phyloP scores from a whole-genome alignment of 768 basidiomycete species.

The Boletus rubescentipes region DNA sequence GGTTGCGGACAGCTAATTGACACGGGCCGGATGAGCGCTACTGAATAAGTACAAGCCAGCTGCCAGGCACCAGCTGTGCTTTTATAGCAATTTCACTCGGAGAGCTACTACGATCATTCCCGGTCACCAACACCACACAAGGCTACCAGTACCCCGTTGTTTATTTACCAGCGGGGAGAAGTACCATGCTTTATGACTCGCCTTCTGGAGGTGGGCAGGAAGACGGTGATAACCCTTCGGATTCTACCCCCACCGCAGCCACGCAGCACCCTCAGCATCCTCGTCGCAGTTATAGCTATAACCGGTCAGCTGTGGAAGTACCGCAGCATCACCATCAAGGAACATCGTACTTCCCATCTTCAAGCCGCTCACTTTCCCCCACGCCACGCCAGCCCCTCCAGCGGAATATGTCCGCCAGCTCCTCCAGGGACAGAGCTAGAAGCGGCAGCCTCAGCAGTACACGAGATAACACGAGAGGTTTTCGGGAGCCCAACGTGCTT shows the following conservation, averaged over 20 bases:
- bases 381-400: conserved; percentile 43
- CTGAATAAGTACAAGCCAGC: no score
- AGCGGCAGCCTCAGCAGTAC: conserved; percentile 66
- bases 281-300: conserved; percentile 52
- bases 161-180: neutral
- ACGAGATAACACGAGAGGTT: conserved; percentile 44
- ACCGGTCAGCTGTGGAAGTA: conserved; percentile 56
- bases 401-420: conserved; percentile 52
- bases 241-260: conserved; percentile 43
- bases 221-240: conserved; percentile 38
- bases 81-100: neutral
- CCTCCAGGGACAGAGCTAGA: conserved; percentile 48
- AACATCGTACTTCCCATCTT: conserved; percentile 59
- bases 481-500: conserved; percentile 43
- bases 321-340: conserved; percentile 65
- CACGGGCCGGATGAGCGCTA: no score
- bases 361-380: conserved; percentile 45
- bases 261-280: conserved; percentile 27
- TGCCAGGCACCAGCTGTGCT: neutral
- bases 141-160: neutral
- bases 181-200: conserved; percentile 12
- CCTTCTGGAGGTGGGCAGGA: conserved; percentile 22
- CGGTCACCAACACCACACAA: neutral
- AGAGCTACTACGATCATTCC: neutral
- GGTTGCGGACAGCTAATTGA: neutral